These are phyloP conservation scores for Erucastrum elatum DNA, from an alignment of 345 rosid species.

Conservation along the genomic window DNA sequence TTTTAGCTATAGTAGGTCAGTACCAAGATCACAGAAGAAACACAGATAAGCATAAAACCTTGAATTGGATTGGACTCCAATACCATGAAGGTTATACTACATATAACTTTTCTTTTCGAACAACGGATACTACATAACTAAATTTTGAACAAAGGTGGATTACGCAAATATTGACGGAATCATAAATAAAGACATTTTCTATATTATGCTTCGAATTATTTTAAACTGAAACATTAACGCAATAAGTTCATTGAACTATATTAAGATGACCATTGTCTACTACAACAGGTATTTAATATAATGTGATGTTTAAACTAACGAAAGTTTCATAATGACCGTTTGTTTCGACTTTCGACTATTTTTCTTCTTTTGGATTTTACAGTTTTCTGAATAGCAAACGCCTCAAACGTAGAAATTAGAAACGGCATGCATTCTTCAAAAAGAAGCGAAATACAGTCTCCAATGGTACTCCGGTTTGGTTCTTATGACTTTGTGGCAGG, in stretches of 20 bases:
- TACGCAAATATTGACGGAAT: too few relatives aligned
- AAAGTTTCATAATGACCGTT: not conserved
- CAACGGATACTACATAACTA: not conserved
- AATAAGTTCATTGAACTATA: too few relatives aligned
- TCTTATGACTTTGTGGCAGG: too few relatives aligned
- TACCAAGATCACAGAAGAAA: not conserved
- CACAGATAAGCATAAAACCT: not conserved
- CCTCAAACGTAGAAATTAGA: not conserved
- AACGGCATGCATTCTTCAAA: not conserved
- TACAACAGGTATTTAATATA: not conserved
- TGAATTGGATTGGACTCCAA: not conserved
- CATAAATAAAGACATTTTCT: too few relatives aligned
- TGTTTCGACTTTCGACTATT: not conserved
- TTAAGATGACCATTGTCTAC: not conserved
- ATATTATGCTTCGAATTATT: too few relatives aligned
- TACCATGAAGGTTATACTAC: not conserved
- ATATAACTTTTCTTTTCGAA: too few relatives aligned
- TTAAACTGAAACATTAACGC: too few relatives aligned
- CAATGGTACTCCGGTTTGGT: too few relatives aligned
- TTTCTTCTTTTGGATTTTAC: not conserved
- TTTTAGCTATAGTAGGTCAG: not conserved
- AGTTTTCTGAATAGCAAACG: not conserved
- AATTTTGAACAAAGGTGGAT: slow-evolving; percentile 4
- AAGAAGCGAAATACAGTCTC: not conserved
- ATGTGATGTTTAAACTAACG: not conserved